A percentile compares a stretch with the other conserved stretches of the same genome.
These are phyloP conservation scores for Phalaenopsis aphrodite DNA, from an alignment of 106 monocot genomes.

Conservation along the genomic window DNA sequence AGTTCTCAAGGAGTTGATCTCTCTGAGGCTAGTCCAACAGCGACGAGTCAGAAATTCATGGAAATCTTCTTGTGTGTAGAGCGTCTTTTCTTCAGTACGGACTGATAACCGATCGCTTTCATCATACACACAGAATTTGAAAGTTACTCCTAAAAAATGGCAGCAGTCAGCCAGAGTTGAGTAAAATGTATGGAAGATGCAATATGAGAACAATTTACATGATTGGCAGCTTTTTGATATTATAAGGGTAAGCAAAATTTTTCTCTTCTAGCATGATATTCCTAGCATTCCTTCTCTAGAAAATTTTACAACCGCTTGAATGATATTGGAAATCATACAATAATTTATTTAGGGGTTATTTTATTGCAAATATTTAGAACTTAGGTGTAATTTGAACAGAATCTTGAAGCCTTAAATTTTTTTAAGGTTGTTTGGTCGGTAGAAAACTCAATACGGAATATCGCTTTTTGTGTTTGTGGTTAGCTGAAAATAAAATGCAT, in stretches of 20 bases:
- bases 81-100: slow-evolving; percentile 67
- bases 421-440: no score
- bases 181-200: not conserved
- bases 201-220: not conserved
- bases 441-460: no score
- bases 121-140: slow-evolving; percentile 76
- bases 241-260: not conserved
- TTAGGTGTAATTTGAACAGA: no score
- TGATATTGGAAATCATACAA: not conserved
- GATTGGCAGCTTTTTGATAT: not conserved
- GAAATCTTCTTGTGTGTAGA: slow-evolving; percentile 87
- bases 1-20: slow-evolving; percentile 50
- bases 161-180: not conserved
- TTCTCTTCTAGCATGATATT: not conserved
- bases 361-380: no score
- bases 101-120: slow-evolving; percentile 31
- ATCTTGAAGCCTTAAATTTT: no score
- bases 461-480: no score
- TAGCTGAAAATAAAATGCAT: no score
- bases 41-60: slow-evolving; percentile 60
- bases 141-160: slow-evolving; percentile 43
- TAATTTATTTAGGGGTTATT: not conserved
- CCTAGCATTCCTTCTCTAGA: not conserved
- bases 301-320: not conserved
- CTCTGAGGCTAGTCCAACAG: slow-evolving; percentile 70